These are phyloP conservation scores for Hypsizygus marmoreus DNA, from an alignment of 768 basidiomycete genomes.

Conservation along the genomic window DNA sequence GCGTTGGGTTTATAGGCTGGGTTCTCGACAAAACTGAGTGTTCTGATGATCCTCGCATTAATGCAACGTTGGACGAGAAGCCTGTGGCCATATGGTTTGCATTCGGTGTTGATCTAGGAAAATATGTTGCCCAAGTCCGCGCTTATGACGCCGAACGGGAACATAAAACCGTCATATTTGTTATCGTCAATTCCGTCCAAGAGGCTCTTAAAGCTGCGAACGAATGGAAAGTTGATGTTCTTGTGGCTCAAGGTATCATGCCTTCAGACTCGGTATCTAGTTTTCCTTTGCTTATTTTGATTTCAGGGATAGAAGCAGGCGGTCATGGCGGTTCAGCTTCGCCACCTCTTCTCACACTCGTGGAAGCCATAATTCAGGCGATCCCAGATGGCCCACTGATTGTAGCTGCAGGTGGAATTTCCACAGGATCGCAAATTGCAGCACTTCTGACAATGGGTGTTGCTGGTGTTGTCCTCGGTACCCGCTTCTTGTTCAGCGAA, in stretches of 20 bases:
- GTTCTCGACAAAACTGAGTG: too few species aligned
- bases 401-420: slow-evolving; percentile 51
- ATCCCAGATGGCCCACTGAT: slow-evolving; percentile 34
- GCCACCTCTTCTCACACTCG: slow-evolving; percentile 38
- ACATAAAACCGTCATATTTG: too few species aligned
- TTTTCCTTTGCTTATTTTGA: slow-evolving; percentile 5
- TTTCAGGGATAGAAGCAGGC: slow-evolving; percentile 54
- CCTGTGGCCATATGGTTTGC: slow-evolving; percentile 61
- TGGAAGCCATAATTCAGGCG: slow-evolving; percentile 34
- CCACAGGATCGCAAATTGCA: slow-evolving; percentile 45
- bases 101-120: slow-evolving; percentile 48
- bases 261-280: background rate
- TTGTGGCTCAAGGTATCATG: too few species aligned
- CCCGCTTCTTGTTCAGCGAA: slow-evolving; percentile 47
- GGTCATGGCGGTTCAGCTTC: slow-evolving; percentile 45
- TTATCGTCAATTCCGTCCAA: too few species aligned
- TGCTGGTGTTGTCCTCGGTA: slow-evolving; percentile 46
- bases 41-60: slow-evolving; percentile 37
- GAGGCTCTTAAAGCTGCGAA: too few species aligned
- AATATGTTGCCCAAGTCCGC: slow-evolving; percentile 52
- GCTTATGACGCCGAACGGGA: slow-evolving; percentile 28
- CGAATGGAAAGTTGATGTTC: too few species aligned
- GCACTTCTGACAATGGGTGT: slow-evolving; percentile 45
- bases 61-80: slow-evolving; percentile 41
- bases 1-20: too few species aligned